These are phyloP conservation scores for Apium graveolens DNA, from an alignment of 129 eudicot species.

Conservation along the genomic window DNA sequence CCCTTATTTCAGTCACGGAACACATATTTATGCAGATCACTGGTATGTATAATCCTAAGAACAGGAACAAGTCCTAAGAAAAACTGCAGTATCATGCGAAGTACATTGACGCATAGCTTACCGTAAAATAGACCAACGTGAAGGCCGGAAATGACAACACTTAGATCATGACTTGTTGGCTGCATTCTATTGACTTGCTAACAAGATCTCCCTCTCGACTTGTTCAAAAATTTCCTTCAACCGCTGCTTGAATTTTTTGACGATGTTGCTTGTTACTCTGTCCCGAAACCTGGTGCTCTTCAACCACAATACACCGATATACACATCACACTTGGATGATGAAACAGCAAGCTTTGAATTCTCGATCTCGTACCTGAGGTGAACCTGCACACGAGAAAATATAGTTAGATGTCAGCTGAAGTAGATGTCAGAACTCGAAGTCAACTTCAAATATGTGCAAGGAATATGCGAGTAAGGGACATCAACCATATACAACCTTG, in stretches of 20 bases:
- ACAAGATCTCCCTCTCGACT: slow-evolving; percentile 44
- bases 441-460: background rate
- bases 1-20: background rate
- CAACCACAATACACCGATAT: slow-evolving; percentile 66
- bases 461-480: background rate
- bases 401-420: background rate
- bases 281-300: slow-evolving; percentile 58
- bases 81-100: background rate
- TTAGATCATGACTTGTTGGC: background rate
- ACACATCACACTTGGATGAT: slow-evolving; percentile 51
- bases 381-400: slow-evolving; percentile 33
- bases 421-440: background rate
- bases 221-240: slow-evolving; percentile 39
- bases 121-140: background rate
- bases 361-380: slow-evolving; percentile 45
- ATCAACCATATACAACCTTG: background rate
- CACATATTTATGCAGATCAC: background rate
- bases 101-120: background rate
- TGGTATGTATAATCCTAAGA: background rate
- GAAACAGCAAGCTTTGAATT: slow-evolving; percentile 17
- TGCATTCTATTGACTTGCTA: slow-evolving; percentile 19
- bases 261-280: slow-evolving; percentile 42
- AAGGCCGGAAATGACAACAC: background rate
- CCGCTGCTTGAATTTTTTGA: slow-evolving; percentile 37
- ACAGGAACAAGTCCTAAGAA: background rate